A percentile compares a stretch with the other conserved stretches of the same genome.
These are phyloP conservation scores for Actinomortierella ambigua DNA, from an alignment of 371 early-diverging fungal species.

Conservation along the genomic window DNA sequence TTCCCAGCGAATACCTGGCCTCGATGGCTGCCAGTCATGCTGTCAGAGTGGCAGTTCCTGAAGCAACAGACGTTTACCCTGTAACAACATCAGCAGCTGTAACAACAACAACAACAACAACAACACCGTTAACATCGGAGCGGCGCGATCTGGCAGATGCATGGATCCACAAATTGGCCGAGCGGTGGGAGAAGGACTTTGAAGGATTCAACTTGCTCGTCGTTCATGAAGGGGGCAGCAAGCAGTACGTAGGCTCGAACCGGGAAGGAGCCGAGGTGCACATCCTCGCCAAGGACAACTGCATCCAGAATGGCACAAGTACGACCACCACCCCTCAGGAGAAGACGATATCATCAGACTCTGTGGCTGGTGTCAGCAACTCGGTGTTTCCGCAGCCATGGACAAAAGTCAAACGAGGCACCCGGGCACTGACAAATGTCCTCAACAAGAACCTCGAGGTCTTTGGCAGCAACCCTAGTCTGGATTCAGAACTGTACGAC, in stretches of 20 bases:
- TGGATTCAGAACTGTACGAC: not conserved
- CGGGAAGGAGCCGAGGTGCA: conserved; percentile 45
- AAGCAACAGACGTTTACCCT: no score
- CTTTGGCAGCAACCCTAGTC: conserved; percentile 15
- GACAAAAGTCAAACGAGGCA: conserved; percentile 57
- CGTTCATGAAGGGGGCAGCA: conserved; percentile 45
- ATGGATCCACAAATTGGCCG: conserved; percentile 33
- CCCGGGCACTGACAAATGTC: conserved; percentile 36
- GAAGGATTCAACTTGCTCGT: conserved; percentile 61
- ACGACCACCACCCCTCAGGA: not conserved
- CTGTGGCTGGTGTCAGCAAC: conserved; percentile 53
- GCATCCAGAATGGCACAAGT: not conserved
- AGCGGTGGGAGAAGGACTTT: conserved; percentile 37
- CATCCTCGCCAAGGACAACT: conserved; percentile 32
- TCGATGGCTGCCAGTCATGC: conserved; percentile 22
- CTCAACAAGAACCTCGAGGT: conserved; percentile 27
- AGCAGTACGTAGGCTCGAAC: conserved; percentile 45
- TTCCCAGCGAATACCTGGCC: conserved; percentile 60
- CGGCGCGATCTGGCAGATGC: conserved; percentile 19
- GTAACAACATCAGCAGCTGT: no score
- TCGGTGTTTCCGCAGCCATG: conserved; percentile 54
- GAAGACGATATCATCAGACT: not conserved
- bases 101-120: no score
- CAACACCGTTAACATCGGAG: not conserved
- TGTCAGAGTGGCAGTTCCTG: no score